Conservation (phyloP, 2,329 filamentous ascomycete species). For the Hawksworthiomyces lignivorus region DNA sequence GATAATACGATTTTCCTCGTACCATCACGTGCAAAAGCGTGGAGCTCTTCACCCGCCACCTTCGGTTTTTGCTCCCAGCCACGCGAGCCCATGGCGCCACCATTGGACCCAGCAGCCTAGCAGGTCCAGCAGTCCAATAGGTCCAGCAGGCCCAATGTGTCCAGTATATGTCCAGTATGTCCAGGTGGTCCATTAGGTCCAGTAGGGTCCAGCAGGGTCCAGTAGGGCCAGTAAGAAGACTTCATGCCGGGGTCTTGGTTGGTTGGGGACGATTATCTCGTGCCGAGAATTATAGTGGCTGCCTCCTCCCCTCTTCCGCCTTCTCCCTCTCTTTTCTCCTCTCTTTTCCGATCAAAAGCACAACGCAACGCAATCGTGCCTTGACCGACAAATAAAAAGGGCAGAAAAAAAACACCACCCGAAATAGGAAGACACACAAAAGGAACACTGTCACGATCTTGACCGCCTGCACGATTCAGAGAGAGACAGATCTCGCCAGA, state of each 20-base stretch:
- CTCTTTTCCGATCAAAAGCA: background rate
- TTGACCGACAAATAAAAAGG: conserved; percentile 7
- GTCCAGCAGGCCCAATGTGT: too few relatives aligned
- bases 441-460: background rate
- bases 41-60: conserved; percentile 3
- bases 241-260: too few relatives aligned
- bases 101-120: too few relatives aligned
- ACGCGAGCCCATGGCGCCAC: too few relatives aligned
- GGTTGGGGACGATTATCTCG: conserved; percentile 1
- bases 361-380: conserved; percentile 4
- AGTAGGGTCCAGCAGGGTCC: too few relatives aligned
- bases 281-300: conserved; percentile 5
- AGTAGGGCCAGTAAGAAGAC: too few relatives aligned
- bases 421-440: background rate
- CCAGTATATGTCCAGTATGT: too few relatives aligned
- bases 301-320: conserved; percentile 6
- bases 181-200: too few relatives aligned
- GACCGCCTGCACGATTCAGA: too few relatives aligned
- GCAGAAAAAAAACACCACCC: background rate
- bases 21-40: conserved; percentile 8
- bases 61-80: conserved; percentile 5
- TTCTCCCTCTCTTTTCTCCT: conserved; percentile 2
- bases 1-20: too few relatives aligned
- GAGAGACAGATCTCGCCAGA: too few relatives aligned
- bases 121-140: too few relatives aligned